phyloP scores from a whole-genome alignment of 176 grass and related monocot genomes.

The Eleusine indica region DNA sequence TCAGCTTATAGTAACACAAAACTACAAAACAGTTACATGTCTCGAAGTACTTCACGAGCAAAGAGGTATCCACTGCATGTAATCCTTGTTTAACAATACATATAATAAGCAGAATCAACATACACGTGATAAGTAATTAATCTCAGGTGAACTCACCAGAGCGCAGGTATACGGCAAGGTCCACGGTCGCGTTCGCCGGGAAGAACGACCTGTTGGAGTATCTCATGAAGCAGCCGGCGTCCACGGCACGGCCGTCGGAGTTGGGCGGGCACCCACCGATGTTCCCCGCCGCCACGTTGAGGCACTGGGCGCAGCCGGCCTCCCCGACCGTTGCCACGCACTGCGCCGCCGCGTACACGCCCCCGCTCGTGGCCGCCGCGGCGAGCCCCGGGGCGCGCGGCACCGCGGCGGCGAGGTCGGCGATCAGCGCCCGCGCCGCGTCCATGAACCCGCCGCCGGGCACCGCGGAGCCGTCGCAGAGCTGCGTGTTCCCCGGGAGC shows the following conservation, averaged over 20 bases:
- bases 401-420: conserved; percentile 51
- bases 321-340: conserved; percentile 65
- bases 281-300: conserved; percentile 54
- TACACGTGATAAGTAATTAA: background rate
- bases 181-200: conserved; percentile 58
- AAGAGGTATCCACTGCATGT: background rate
- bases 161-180: conserved; percentile 60
- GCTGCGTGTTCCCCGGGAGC: conserved; percentile 49
- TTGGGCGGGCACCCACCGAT: conserved; percentile 66
- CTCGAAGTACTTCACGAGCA: conserved; percentile 2
- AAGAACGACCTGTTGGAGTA: conserved; percentile 77
- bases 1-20: background rate
- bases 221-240: conserved; percentile 87
- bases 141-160: conserved; percentile 53
- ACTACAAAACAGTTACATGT: background rate
- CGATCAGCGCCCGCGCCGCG: conserved; percentile 45
- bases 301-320: conserved; percentile 54
- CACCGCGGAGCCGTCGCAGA: conserved; percentile 50
- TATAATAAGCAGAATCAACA: conserved; percentile 12
- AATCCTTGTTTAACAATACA: conserved; percentile 3
- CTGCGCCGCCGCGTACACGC: conserved; percentile 72
- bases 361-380: conserved; percentile 45
- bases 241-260: conserved; percentile 60
- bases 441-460: conserved; percentile 18
- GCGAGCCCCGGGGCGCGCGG: conserved; percentile 44